Percentiles rank a stretch among this genome's conserved stretches.
These are phyloP conservation scores for Galeopsis tetrahit DNA, from an alignment of 257 asterid species.

Conservation along the genomic window DNA sequence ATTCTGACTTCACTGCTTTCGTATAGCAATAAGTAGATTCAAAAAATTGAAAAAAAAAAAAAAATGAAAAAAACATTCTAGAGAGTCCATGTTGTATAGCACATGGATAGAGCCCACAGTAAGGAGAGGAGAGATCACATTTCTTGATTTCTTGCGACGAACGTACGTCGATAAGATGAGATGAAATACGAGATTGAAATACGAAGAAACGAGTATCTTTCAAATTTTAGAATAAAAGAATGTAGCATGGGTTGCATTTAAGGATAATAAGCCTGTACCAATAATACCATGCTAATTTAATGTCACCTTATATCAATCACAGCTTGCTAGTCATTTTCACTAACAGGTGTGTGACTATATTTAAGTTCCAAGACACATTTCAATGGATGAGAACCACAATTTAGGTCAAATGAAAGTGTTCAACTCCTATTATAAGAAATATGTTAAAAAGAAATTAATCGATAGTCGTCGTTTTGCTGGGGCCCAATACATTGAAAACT, in stretches of 20 bases:
- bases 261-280: slow-evolving; percentile 14
- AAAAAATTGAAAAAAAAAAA: background rate
- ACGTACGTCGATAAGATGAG: background rate
- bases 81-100: slow-evolving; percentile 59
- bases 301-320: slow-evolving; percentile 7
- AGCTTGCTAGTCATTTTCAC: slow-evolving; percentile 41
- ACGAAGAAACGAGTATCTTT: background rate
- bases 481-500: background rate
- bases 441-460: too few relatives aligned
- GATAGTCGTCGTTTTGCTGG: background rate
- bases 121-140: slow-evolving; percentile 14
- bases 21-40: slow-evolving; percentile 34
- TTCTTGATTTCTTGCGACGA: background rate
- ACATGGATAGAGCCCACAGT: slow-evolving; percentile 74
- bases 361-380: slow-evolving; percentile 39
- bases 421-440: too few relatives aligned
- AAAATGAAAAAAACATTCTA: slow-evolving; percentile 35
- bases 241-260: slow-evolving; percentile 28
- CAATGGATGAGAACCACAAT: slow-evolving; percentile 37
- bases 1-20: slow-evolving; percentile 56
- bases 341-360: slow-evolving; percentile 16
- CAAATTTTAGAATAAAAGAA: background rate
- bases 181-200: slow-evolving; percentile 6
- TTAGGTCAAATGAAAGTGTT: background rate
- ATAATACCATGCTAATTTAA: slow-evolving; percentile 31